Conservation (phyloP, 2,329 filamentous ascomycete species). For the Colletotrichum karsti region DNA sequence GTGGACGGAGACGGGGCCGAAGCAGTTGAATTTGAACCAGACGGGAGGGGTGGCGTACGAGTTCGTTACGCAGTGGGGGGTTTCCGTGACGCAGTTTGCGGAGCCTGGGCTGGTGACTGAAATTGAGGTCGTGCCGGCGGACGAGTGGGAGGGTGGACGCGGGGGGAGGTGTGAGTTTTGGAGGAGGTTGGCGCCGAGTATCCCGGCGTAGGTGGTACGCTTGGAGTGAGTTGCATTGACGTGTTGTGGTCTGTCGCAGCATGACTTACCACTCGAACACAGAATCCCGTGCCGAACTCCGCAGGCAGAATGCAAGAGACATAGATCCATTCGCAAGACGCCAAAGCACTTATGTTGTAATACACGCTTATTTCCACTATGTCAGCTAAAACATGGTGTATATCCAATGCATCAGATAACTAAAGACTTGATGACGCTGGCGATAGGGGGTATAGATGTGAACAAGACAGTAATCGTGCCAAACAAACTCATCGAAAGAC, state of each 20-base stretch:
- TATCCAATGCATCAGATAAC: slow-evolving; percentile 35
- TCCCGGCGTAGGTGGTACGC: not conserved
- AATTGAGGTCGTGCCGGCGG: slow-evolving; percentile 50
- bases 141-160: slow-evolving; percentile 56
- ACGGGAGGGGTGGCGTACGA: slow-evolving; percentile 46
- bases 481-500: slow-evolving; percentile 68
- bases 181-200: slow-evolving; percentile 31
- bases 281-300: too few relatives aligned
- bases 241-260: too few relatives aligned
- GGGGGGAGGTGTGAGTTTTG: slow-evolving; percentile 56
- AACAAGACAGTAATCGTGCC: slow-evolving; percentile 67
- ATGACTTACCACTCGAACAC: too few relatives aligned
- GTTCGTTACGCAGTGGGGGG: slow-evolving; percentile 21
- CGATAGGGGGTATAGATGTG: slow-evolving; percentile 64
- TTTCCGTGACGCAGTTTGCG: slow-evolving; percentile 37
- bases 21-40: slow-evolving; percentile 55
- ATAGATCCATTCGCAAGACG: too few relatives aligned
- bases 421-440: slow-evolving; percentile 54
- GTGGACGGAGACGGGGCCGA: slow-evolving; percentile 40
- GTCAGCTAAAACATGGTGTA: not conserved
- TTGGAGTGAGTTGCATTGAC: too few relatives aligned
- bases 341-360: too few relatives aligned
- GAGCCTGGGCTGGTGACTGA: slow-evolving; percentile 40
- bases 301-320: too few relatives aligned
- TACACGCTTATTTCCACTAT: too few relatives aligned